Conservation (phyloP, 2,329 filamentous ascomycete genomes). For the Apiospora aurea region DNA sequence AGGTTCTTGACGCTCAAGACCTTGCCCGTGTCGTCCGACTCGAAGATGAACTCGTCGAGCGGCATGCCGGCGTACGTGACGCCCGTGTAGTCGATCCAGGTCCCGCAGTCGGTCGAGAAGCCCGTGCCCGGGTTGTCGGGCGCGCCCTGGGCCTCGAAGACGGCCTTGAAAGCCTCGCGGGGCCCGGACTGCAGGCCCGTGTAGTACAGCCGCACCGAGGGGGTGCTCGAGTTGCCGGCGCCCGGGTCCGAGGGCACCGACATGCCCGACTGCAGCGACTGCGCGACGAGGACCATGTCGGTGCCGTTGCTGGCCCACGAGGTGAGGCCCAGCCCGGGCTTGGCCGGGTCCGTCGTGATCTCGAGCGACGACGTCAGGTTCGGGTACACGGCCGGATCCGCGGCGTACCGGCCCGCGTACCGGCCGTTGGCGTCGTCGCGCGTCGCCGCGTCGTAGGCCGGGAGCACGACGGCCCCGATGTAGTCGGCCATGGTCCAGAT, state of each 20-base stretch:
- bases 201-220: constrained; percentile 43
- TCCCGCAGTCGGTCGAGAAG: constrained; percentile 38
- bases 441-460: constrained; percentile 38
- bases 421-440: constrained; percentile 38
- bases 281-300: constrained; percentile 37
- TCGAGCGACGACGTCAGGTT: constrained; percentile 41
- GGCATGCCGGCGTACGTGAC: constrained; percentile 39
- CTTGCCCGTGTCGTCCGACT: constrained; percentile 35
- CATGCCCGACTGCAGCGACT: constrained; percentile 33
- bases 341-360: constrained; percentile 36
- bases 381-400: constrained; percentile 2
- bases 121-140: constrained; percentile 28
- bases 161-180: constrained; percentile 43
- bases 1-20: constrained; percentile 38
- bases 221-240: constrained; percentile 32
- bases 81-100: constrained; percentile 36
- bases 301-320: constrained; percentile 45
- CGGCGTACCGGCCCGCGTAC: constrained; percentile 38
- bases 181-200: constrained; percentile 39
- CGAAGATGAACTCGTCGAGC: constrained; percentile 40
- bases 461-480: constrained; percentile 40
- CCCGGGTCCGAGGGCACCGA: constrained; percentile 34
- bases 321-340: constrained; percentile 40
- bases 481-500: constrained; percentile 42
- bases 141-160: constrained; percentile 42